Percentiles rank a stretch among this genome's conserved stretches.
These are phyloP conservation scores for Clathrus columnatus DNA, from an alignment of 768 basidiomycete genomes.

Conservation along the genomic window DNA sequence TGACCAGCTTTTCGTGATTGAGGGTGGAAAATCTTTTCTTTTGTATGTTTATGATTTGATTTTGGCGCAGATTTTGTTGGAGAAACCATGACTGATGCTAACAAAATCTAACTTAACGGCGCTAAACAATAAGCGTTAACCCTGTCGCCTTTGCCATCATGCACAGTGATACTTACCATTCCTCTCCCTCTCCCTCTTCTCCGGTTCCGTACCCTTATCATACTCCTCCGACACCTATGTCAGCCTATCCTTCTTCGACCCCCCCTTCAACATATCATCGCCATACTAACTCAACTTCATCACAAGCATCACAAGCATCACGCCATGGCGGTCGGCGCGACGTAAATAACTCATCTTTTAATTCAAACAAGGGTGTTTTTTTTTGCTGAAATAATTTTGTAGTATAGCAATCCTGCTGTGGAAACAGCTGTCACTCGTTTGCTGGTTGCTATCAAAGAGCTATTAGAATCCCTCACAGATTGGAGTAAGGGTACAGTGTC, in stretches of 20 bases:
- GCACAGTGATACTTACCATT: not conserved
- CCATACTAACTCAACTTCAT: slow-evolving; percentile 8
- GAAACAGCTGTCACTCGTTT: slow-evolving; percentile 55
- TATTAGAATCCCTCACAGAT: slow-evolving; percentile 81
- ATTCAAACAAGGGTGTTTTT: not conserved
- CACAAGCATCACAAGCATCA: slow-evolving; percentile 2
- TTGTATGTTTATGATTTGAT: slow-evolving; percentile 33
- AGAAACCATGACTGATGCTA: slow-evolving; percentile 2
- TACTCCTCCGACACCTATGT: not conserved
- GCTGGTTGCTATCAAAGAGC: slow-evolving; percentile 87
- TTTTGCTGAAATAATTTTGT: not conserved
- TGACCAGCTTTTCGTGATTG: slow-evolving; percentile 78
- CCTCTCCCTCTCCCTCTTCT: not conserved
- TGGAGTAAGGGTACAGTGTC: slow-evolving; percentile 71
- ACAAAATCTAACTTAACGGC: not conserved
- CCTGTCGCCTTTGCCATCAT: not conserved
- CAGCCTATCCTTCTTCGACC: not conserved
- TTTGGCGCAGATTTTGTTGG: not conserved
- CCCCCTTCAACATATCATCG: not conserved
- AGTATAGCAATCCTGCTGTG: slow-evolving; percentile 32
- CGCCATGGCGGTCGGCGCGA: not conserved
- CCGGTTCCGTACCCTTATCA: not conserved
- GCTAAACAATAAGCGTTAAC: slow-evolving; percentile 1
- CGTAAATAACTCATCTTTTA: not conserved
- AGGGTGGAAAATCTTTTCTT: slow-evolving; percentile 77